Evolutionary conservation across 768 basidiomycete genomes (phyloP), one percentile per base, ranked within the genome.

Genomic region (Solioccasus polychromus): DNA sequence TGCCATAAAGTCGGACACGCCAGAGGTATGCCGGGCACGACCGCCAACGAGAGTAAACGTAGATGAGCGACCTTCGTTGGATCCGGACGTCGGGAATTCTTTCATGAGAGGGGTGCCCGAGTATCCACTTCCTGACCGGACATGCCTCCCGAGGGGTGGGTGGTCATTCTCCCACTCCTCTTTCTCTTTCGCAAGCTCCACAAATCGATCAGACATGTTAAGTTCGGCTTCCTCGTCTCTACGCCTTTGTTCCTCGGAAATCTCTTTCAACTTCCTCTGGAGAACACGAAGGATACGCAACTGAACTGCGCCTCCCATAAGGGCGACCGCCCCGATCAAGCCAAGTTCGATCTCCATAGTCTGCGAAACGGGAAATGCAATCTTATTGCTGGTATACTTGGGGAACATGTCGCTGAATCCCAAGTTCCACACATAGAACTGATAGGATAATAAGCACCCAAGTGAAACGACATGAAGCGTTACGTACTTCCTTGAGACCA

Each of bases 371-470:
- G 92, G 91, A 60, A 88, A 94, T 40, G 77, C 68, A 47, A 88
- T 88, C 48, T 77, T 72, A 56, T 82, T 76, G 42, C 71, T 67
- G 18, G 74, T 69, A 54, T 83, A 92, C 56, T 87, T 88, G 9
- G 88, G 82, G 66, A 93, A 97, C 23, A 97, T 68, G 5, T 70
- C 58, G 2, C 71, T 75, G 69, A 93, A 96, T 31, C 95, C 95
- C 41, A 98, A 72, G 63, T 96, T 98, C 83, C 88, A 96, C 40
- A 96, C 73, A 68, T 96, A 97, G 69, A 96, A 96, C 90, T 95
- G 50, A 41, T 23, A 42, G 18, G 28, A 42, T 47, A 47, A 50
- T 55, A 39, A 57, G 50, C 22, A 52, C 51, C 22, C 43, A 7
- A n/a, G 12, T 20, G 12, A 39, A 24, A 30, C 6, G 38, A 42